Conservation (phyloP, 352 stramenopile species). For the Pythium aristosporum region DNA sequence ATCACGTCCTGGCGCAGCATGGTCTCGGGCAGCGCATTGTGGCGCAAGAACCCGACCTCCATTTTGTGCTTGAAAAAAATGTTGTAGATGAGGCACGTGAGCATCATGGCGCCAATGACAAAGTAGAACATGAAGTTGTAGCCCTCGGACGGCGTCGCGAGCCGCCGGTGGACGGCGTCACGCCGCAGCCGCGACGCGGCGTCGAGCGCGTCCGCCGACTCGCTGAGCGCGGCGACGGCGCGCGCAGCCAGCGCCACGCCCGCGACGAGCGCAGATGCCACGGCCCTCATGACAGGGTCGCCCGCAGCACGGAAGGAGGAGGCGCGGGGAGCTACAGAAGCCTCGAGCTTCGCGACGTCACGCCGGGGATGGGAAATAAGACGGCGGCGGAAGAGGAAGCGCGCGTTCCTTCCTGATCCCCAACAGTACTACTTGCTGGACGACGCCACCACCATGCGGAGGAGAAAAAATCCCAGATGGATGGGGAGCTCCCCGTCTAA, state of each 20-base stretch:
- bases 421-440: background rate
- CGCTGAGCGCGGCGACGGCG: background rate
- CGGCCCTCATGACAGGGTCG: background rate
- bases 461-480: background rate
- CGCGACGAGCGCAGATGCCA: background rate
- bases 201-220: background rate
- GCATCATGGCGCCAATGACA: slow-evolving; percentile 84
- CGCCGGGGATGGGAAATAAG: too few species aligned
- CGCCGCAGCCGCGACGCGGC: background rate
- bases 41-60: slow-evolving; percentile 66
- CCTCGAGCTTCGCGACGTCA: too few species aligned
- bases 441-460: background rate
- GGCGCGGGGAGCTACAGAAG: too few species aligned
- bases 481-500: slow-evolving; percentile 11
- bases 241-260: background rate
- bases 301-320: background rate
- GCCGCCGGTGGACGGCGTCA: slow-evolving; percentile 18
- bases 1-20: slow-evolving; percentile 88
- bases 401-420: background rate
- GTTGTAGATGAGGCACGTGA: slow-evolving; percentile 87
- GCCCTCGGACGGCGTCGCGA: slow-evolving; percentile 45
- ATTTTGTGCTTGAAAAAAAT: slow-evolving; percentile 88
- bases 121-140: slow-evolving; percentile 92
- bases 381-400: background rate
- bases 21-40: slow-evolving; percentile 74